Conservation (phyloP, 306 rosid genomes). For the Cicer cuneatum region DNA sequence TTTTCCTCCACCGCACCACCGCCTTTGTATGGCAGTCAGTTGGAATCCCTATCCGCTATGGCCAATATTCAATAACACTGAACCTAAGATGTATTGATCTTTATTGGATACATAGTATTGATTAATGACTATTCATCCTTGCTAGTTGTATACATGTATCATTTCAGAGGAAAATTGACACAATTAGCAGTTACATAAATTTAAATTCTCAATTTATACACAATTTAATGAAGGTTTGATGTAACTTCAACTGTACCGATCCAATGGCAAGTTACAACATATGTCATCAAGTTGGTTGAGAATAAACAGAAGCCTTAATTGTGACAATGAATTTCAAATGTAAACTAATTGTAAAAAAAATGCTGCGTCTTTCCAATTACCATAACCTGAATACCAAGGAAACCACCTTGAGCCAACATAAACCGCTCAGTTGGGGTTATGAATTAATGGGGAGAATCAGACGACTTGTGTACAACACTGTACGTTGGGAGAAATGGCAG, state of each 20-base stretch:
- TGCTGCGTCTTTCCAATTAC: constrained; percentile 43
- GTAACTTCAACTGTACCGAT: constrained; percentile 46
- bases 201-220: constrained; percentile 37
- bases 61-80: too few species aligned
- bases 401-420: constrained; percentile 47
- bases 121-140: not conserved
- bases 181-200: constrained; percentile 14
- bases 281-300: constrained; percentile 38
- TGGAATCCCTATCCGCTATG: too few species aligned
- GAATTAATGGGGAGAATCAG: constrained; percentile 51
- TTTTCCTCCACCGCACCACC: too few species aligned
- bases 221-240: constrained; percentile 43
- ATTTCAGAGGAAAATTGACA: constrained; percentile 32
- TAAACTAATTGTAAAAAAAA: constrained; percentile 37
- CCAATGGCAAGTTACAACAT: constrained; percentile 43
- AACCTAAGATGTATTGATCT: not conserved
- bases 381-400: constrained; percentile 44
- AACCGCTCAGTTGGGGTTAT: constrained; percentile 46
- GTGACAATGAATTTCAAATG: constrained; percentile 47
- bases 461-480: constrained; percentile 48
- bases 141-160: constrained; percentile 9
- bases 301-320: constrained; percentile 42
- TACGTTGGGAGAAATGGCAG: constrained; percentile 43
- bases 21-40: too few species aligned
- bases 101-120: not conserved